Percentiles rank a stretch among this genome's conserved stretches.
These are phyloP conservation scores for Malassezia sp. DNA, from an alignment of 1,284 basidiomycete species.

Conservation along the genomic window DNA sequence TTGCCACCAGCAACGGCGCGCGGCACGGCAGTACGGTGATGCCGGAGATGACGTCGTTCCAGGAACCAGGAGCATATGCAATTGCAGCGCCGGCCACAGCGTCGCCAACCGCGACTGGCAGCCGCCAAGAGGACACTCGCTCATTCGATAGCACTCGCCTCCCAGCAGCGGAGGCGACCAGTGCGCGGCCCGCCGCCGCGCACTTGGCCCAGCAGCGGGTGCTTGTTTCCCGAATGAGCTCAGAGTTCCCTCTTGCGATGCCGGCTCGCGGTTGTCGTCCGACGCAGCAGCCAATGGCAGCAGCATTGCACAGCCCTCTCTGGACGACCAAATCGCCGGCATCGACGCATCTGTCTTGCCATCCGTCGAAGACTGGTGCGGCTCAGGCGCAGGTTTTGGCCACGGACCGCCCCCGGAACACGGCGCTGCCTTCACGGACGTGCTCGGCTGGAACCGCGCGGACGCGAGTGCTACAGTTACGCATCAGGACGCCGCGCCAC, in stretches of 20 bases:
- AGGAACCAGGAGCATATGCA: background rate
- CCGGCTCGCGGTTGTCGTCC: conserved; percentile 18
- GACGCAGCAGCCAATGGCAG: conserved; percentile 28
- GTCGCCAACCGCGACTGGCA: conserved; percentile 18
- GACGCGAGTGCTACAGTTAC: conserved; percentile 22
- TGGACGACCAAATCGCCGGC: too few relatives aligned
- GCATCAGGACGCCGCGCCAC: conserved; percentile 22
- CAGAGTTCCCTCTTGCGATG: too few relatives aligned
- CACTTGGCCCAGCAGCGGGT: conserved; percentile 41
- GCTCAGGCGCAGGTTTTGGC: too few relatives aligned
- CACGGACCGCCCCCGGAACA: too few relatives aligned
- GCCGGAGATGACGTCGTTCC: background rate
- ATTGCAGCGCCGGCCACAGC: conserved; percentile 31
- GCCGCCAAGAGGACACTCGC: conserved; percentile 16
- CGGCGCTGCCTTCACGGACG: too few relatives aligned
- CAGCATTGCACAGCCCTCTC: conserved; percentile 27
- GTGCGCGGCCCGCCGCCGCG: conserved; percentile 23
- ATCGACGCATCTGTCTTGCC: too few relatives aligned
- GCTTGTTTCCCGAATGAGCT: too few relatives aligned
- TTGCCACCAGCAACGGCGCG: too few relatives aligned
- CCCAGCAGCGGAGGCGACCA: conserved; percentile 45
- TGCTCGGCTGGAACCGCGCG: too few relatives aligned
- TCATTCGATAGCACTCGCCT: conserved; percentile 36
- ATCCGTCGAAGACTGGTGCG: too few relatives aligned
- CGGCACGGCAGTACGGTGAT: too few relatives aligned